Evolutionary conservation across 768 basidiomycete genomes (phyloP), one percentile per base, ranked within the genome.

Genomic region (Tylopilus balloui): DNA sequence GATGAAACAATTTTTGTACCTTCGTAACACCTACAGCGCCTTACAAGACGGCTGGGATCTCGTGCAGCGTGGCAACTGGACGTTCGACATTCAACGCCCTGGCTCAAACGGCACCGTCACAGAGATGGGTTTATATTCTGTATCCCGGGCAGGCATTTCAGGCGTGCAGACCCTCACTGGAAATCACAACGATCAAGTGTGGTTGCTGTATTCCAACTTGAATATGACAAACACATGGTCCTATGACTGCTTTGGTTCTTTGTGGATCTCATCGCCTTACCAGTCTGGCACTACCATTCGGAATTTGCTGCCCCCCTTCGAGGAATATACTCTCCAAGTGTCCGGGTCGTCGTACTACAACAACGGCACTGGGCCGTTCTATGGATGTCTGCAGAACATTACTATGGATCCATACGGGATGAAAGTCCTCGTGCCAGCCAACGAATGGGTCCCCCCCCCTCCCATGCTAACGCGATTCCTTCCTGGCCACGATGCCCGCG

Each of bases 111-210:
- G 64, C 15, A 91, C 90, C 1, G 61, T 61, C 32, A 91, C 92
- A 0, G 91, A 95, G 68, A 81, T 93, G 75, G 93, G 93, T 47
- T 73, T 94, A 9, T 95, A 86, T 84, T 86, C 90, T 2, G 80
- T 83, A 15, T 82, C 84, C 5, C 81, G 92, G 25, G 71, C 83
- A 4, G 83, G 75, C 15, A 75, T 92, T 28, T 2, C 66, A 4
- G 69, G 64, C 21, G 68, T 76, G n/a, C 90, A 93, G 65, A 78
- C 62, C 6, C 74, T 91, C 45, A 71, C 69, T 1, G 87, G 88
- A 7, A 73, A 61, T 21, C 75, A 78, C 61, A 73, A 73, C 10
- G 82, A 83, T 47, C 82, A 86, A 54, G 75, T 94, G 47, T 93
- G 90, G 90, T 45, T 95, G 59, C 68, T 96, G 6, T 94, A 81